Evolutionary conservation across 2,329 filamentous ascomycete species (phyloP).

Genomic region (Colletotrichum sp.): DNA sequence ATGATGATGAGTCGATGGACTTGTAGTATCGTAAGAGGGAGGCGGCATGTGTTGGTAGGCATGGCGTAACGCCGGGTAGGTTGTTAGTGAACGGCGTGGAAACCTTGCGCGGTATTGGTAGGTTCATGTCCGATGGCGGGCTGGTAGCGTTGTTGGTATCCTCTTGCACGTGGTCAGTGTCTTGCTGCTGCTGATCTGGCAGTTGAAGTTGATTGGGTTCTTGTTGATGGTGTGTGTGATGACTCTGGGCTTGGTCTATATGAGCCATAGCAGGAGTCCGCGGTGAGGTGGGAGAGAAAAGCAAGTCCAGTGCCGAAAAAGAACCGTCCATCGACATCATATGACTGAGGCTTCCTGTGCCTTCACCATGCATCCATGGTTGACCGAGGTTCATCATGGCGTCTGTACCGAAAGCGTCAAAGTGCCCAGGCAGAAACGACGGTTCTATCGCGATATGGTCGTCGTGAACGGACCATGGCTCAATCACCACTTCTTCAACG

Average conservation of each 20-base stretch:
- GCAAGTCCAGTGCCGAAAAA: background rate
- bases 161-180: background rate
- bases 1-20: slow-evolving; percentile 33
- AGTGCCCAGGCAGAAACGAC: background rate
- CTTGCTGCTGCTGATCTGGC: background rate
- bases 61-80: background rate
- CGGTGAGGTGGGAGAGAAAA: background rate
- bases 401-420: background rate
- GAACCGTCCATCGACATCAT: background rate
- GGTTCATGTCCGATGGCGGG: background rate
- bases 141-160: background rate
- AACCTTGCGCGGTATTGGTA: background rate
- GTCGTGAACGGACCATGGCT: background rate
- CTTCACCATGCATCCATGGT: background rate
- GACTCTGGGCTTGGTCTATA: background rate
- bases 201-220: background rate
- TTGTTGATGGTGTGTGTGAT: background rate
- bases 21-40: slow-evolving; percentile 33
- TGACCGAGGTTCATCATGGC: background rate
- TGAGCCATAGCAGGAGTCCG: background rate
- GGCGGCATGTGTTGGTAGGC: slow-evolving; percentile 25
- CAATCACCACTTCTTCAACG: background rate
- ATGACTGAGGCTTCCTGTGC: background rate
- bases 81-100: background rate
- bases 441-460: background rate